These are phyloP conservation scores for Populus hybrid DNA, from an alignment of 441 rosid species.

Conservation along the genomic window DNA sequence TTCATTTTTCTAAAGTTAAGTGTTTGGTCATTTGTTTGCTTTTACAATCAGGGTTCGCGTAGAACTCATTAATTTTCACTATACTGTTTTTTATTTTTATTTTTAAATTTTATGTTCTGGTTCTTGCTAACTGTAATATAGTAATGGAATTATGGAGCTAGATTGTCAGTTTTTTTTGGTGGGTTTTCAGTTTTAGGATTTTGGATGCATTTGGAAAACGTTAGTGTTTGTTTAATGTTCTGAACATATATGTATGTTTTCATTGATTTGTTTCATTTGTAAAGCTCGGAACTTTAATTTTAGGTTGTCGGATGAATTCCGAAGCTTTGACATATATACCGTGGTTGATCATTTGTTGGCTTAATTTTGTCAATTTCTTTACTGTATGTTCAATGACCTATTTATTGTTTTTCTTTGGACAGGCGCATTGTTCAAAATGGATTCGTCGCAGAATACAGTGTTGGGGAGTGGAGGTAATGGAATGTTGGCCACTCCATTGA, in stretches of 20 bases:
- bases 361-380: not conserved
- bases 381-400: not conserved
- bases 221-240: not conserved
- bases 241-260: not conserved
- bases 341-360: not conserved
- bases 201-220: not conserved
- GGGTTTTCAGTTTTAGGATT: not conserved
- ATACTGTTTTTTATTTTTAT: too few relatives aligned
- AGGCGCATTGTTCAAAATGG: conserved; percentile 25
- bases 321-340: not conserved
- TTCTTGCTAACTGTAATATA: too few relatives aligned
- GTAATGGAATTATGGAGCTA: too few relatives aligned
- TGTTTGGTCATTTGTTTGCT: too few relatives aligned
- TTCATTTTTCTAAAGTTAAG: not conserved
- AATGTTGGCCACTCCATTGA: conserved; percentile 35
- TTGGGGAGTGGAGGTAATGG: conserved; percentile 53
- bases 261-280: not conserved
- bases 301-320: not conserved
- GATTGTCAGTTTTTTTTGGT: too few relatives aligned
- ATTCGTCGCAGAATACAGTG: conserved; percentile 32
- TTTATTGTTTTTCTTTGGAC: not conserved
- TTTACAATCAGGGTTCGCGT: not conserved
- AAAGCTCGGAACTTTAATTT: not conserved
- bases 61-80: not conserved
- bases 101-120: too few relatives aligned